Conservation (phyloP, 306 rosid species). For the Aeschynomene evenia region DNA sequence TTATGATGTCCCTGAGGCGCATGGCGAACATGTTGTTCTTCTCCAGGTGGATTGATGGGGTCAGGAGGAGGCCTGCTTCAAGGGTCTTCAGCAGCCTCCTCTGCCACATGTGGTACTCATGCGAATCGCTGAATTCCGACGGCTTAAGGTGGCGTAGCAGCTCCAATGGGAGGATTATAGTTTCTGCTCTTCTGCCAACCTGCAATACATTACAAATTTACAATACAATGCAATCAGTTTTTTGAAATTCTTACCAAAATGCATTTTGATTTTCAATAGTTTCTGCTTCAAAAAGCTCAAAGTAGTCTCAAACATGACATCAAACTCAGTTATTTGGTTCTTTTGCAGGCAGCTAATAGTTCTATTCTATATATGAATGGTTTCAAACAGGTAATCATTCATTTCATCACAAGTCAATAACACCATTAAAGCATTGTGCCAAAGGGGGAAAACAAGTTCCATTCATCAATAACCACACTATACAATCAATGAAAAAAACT, state of each 20-base stretch:
- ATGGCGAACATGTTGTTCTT: constrained; percentile 56
- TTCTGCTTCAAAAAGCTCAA: background rate
- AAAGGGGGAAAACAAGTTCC: background rate
- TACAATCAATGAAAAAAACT: no score
- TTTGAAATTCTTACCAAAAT: background rate
- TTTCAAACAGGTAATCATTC: background rate
- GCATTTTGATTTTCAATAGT: background rate
- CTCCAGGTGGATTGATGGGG: constrained; percentile 69
- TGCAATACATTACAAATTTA: no score
- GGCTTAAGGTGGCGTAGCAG: constrained; percentile 78
- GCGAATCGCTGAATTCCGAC: constrained; percentile 74
- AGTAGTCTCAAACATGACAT: no score
- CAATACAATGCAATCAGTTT: no score
- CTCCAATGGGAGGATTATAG: constrained; percentile 81
- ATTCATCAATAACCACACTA: background rate
- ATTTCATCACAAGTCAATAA: background rate
- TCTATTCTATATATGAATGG: no score
- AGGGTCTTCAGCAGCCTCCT: constrained; percentile 74
- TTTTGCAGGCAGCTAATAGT: background rate
- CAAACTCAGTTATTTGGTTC: background rate
- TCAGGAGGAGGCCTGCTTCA: constrained; percentile 72
- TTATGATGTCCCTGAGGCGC: constrained; percentile 63
- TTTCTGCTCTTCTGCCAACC: constrained; percentile 87
- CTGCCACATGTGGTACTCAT: constrained; percentile 89
- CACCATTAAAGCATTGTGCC: background rate